A percentile compares a stretch with the other conserved stretches of the same genome.
phyloP scores from a whole-genome alignment of 345 rosid genomes.

The Arabis hirsuta region DNA sequence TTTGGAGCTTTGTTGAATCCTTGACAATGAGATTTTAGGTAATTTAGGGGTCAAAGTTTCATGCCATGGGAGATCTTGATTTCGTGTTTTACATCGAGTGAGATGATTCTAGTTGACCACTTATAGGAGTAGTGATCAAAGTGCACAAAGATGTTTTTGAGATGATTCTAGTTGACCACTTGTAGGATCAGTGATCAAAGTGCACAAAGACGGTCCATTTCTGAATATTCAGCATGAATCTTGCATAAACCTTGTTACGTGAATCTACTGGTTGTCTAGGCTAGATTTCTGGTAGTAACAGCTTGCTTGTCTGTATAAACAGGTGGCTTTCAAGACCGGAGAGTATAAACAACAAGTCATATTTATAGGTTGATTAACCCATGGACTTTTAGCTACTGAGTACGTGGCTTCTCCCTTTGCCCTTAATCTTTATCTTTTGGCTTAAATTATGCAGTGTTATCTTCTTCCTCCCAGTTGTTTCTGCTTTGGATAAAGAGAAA shows the following conservation, averaged over 20 bases:
- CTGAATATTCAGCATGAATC: neutral
- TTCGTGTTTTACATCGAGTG: constrained; percentile 16
- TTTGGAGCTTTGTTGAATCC: neutral
- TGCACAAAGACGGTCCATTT: neutral
- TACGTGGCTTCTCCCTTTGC: constrained; percentile 48
- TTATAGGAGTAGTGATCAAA: neutral
- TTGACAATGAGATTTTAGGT: neutral
- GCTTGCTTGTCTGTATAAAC: constrained; percentile 34
- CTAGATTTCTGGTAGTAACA: constrained; percentile 1
- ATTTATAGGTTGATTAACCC: constrained; percentile 87
- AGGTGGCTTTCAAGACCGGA: constrained; percentile 96
- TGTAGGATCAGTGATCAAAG: neutral
- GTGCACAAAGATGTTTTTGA: neutral
- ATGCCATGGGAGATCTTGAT: constrained; percentile 1
- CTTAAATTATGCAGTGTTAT: neutral
- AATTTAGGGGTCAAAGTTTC: constrained; percentile 7
- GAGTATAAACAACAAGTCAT: constrained; percentile 88
- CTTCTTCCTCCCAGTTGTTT: neutral
- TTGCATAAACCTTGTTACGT: neutral
- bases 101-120: constrained; percentile 22
- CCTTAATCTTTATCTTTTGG: neutral
- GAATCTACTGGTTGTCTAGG: neutral
- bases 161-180: neutral
- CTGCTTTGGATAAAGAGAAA: constrained; percentile 85
- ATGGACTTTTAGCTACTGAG: constrained; percentile 91